Percentiles rank a stretch among this genome's conserved stretches.
Evolutionary conservation across 176 grass and related monocot species (phyloP).

Genomic region (Eremochloa ophiuroides): DNA sequence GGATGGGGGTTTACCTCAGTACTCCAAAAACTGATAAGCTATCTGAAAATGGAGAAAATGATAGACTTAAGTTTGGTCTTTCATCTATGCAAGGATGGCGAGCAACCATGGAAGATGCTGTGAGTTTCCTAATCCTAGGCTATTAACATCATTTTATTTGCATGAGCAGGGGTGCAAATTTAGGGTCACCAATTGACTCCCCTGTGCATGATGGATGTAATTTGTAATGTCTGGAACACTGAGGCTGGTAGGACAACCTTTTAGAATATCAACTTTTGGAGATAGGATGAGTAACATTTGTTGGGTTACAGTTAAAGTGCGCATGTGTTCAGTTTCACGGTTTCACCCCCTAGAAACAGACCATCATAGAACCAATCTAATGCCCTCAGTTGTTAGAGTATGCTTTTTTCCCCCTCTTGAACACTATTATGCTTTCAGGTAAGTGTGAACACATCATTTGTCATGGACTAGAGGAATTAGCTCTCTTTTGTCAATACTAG

Average conservation of each 20-base stretch:
- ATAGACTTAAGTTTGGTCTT: conserved; percentile 70
- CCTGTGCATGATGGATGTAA: neutral
- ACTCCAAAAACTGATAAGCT: conserved; percentile 85
- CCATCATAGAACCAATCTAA: neutral
- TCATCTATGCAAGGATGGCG: conserved; percentile 99
- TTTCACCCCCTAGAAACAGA: neutral
- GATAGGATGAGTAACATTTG: neutral
- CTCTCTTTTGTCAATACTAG: conserved; percentile 1
- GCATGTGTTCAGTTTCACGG: neutral
- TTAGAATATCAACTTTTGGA: conserved; percentile 7
- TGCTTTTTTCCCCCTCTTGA: neutral
- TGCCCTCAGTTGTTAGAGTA: neutral
- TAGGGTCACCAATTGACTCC: neutral
- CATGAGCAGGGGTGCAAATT: neutral
- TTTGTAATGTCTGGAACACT: neutral
- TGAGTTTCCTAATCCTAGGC: conserved; percentile 42
- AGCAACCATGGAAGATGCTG: conserved; percentile 97
- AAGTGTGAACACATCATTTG: neutral
- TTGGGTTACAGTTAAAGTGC: neutral
- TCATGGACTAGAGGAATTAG: neutral
- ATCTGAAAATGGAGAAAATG: conserved; percentile 76
- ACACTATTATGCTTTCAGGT: neutral
- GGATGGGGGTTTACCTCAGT: conserved; percentile 95
- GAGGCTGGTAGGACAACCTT: neutral
- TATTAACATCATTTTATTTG: conserved; percentile 9